Percentiles rank a stretch among this genome's conserved stretches.
Evolutionary conservation across 768 basidiomycete species (phyloP).

Genomic region (Cystobasidium ongulense): DNA sequence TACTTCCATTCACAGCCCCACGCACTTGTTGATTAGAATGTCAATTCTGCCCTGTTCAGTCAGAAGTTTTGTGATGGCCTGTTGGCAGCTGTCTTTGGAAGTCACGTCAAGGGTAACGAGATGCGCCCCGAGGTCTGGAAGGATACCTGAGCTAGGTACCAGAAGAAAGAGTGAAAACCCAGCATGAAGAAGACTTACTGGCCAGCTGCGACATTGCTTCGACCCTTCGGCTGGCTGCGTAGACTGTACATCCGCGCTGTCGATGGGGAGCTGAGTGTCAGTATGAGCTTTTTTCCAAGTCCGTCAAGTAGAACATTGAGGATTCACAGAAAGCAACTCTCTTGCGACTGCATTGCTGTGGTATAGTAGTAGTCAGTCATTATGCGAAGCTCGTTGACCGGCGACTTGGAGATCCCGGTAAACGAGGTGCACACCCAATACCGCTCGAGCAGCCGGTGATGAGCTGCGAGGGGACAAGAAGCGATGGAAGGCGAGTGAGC

Average conservation of each 20-base stretch:
- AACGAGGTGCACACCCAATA: neutral
- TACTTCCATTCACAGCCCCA: neutral
- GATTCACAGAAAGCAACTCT: neutral
- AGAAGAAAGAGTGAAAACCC: no score
- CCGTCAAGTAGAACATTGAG: neutral
- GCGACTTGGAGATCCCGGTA: neutral
- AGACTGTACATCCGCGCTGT: conserved; percentile 13
- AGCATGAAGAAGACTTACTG: no score
- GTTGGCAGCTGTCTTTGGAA: neutral
- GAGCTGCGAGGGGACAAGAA: neutral
- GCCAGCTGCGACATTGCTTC: conserved; percentile 10
- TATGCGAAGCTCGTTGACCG: neutral
- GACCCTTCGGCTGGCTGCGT: neutral
- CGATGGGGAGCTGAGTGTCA: neutral
- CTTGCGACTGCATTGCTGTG: neutral
- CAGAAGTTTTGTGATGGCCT: neutral
- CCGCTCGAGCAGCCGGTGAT: conserved; percentile 13
- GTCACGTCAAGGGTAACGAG: neutral
- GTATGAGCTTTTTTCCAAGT: no score
- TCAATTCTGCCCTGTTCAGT: conserved; percentile 6
- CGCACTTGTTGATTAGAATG: conserved; percentile 20
- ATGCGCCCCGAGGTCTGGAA: neutral
- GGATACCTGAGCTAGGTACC: neutral
- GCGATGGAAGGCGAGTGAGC: no score
- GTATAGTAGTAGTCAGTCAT: neutral